Evolutionary conservation across 2,329 filamentous ascomycete genomes (phyloP).

Genomic region (Xylaria sp.): DNA sequence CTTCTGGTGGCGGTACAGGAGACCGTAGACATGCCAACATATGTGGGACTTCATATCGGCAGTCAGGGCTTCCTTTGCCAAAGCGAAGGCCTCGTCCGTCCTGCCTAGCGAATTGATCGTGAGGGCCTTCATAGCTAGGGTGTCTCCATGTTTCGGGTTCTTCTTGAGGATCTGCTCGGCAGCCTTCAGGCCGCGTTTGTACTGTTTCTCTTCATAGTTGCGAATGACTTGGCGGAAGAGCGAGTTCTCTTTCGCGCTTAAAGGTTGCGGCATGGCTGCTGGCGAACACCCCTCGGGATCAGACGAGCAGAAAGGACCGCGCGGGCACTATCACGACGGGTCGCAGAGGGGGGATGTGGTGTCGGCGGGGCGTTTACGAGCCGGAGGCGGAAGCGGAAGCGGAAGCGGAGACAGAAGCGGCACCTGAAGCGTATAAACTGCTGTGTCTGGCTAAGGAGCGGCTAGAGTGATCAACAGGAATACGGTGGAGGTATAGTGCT

Average conservation of each 20-base stretch:
- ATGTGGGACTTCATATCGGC: constrained; percentile 99
- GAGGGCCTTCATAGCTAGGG: constrained; percentile 97
- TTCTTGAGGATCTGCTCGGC: constrained; percentile 97
- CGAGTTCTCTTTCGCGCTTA: constrained; percentile 86
- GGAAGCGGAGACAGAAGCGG: background rate
- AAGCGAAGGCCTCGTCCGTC: constrained; percentile 88
- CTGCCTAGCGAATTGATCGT: constrained; percentile 94
- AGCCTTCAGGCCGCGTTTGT: constrained; percentile 91
- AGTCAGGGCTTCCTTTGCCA: constrained; percentile 90
- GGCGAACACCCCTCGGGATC: constrained; percentile 5
- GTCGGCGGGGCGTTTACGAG: background rate
- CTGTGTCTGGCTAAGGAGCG: background rate
- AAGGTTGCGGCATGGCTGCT: constrained; percentile 68
- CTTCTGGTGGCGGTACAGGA: constrained; percentile 91
- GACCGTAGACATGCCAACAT: constrained; percentile 98
- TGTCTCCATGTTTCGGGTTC: constrained; percentile 94
- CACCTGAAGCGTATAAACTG: background rate
- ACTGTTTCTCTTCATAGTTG: constrained; percentile 97
- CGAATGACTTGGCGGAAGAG: constrained; percentile 95
- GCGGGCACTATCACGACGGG: background rate
- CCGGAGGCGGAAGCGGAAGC: background rate
- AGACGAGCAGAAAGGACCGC: background rate
- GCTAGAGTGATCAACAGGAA: background rate
- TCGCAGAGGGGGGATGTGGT: background rate
- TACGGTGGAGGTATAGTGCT: no score